Evolutionary conservation across 805 yeast species (phyloP).

Genomic region (Kodamaea leandrae): DNA sequence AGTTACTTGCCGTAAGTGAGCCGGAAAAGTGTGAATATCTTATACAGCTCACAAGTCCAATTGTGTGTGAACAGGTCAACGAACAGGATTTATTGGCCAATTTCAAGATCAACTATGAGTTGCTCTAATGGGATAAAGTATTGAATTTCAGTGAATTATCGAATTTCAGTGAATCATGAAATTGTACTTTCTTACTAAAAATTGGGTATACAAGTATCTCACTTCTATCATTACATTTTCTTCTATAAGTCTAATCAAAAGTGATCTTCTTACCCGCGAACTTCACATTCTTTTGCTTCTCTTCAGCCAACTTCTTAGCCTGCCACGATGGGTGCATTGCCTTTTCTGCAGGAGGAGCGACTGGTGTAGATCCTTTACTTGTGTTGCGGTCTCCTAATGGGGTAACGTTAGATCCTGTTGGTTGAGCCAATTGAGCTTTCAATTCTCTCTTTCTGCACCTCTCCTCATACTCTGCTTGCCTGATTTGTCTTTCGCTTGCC

Average conservation of each 20-base stretch:
- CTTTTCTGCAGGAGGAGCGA: conserved; percentile 11
- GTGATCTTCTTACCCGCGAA: conserved; percentile 83
- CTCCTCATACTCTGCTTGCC: conserved; percentile 66
- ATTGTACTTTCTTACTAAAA: no score
- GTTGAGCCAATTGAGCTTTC: conserved; percentile 41
- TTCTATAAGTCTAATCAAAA: conserved; percentile 47
- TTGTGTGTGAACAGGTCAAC: conserved; percentile 39
- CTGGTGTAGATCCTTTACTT: background rate
- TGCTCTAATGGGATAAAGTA: background rate
- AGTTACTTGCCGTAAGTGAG: conserved; percentile 69
- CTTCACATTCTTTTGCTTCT: conserved; percentile 58
- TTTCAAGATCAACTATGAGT: conserved; percentile 15
- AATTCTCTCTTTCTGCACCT: conserved; percentile 66
- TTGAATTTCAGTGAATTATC: background rate
- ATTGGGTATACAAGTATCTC: no score
- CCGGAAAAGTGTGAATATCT: conserved; percentile 84
- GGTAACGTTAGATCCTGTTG: conserved; percentile 38
- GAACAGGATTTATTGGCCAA: conserved; percentile 26
- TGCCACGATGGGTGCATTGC: conserved; percentile 95
- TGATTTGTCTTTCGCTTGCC: conserved; percentile 54
- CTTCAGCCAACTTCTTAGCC: conserved; percentile 77
- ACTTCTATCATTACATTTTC: background rate
- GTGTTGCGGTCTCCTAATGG: conserved; percentile 38
- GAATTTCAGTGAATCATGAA: no score
- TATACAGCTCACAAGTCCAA: conserved; percentile 47